Evolutionary conservation across 179 eudicot genomes (phyloP), one percentile per base, ranked within the genome.

Genomic region (Beta corolliflora): DNA sequence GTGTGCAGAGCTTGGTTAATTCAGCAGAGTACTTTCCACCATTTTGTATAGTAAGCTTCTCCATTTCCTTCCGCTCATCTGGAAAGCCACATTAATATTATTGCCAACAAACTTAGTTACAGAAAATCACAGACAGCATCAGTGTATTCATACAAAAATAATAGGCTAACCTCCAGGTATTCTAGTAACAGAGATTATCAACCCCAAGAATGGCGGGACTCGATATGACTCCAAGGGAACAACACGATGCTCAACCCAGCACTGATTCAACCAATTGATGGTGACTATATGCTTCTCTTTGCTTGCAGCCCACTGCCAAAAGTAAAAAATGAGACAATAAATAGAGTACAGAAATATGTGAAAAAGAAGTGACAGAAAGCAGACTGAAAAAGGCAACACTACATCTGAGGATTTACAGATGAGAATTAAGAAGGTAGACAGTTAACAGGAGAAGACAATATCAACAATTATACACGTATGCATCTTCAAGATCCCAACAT

Each of bases 11-110:
- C 89, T 83, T 94, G 80, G 96, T 94, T 56, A 96, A 90, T 81
- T 96, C 98, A 87, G 97, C 93, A 80, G 99, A 96, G 87, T 96
- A 96, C 84, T 88, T 94, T 81, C 99, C 99, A 46, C 98, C 98
- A 92, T 96, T 93, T 85, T 92, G 94, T 71, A 88, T 60, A 58
- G 91, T 87, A 65, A 92, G 87, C 88, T 92, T 92, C 86, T 92
- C 98, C 92, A 96, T 88, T 85, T 90, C 91, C 92, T 92, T 96
- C 75, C 99, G 87, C 80, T 91, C 93, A 86, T 89, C 99, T 96
- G 88, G 66, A 44, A 5, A 36, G 46, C 44, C 14, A 53, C 65
- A 61, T 63, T 71, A 10, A 23, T 46, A 63, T 16, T 6, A 44
- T 5, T 73, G 78, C 73, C n/a, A 53, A 67, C 59, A 70, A 64